phyloP scores from a whole-genome alignment of 164 flowering plant genomes.

The Dillenia turbinata region DNA sequence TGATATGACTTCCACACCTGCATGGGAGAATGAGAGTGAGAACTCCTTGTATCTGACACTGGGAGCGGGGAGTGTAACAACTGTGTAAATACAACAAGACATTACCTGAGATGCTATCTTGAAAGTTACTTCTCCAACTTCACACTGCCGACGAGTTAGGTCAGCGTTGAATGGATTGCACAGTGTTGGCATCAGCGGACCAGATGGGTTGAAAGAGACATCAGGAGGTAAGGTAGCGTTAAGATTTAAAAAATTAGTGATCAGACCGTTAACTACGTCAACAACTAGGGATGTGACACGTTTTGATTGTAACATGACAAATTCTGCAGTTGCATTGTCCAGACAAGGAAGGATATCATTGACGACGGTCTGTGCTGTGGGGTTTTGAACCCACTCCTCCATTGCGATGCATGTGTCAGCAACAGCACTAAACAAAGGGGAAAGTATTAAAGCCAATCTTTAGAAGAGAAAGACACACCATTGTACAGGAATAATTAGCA shows the following conservation, averaged over 20 bases:
- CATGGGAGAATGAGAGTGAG: background rate
- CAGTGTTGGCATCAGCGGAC: slow-evolving; percentile 57
- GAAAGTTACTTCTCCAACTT: slow-evolving; percentile 46
- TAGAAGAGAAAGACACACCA: no score
- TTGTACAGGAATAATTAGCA: no score
- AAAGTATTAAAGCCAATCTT: background rate
- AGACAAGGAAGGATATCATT: slow-evolving; percentile 89
- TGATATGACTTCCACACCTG: slow-evolving; percentile 33
- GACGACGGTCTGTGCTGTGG: slow-evolving; percentile 74
- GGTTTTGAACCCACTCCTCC: slow-evolving; percentile 84
- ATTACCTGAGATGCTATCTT: slow-evolving; percentile 55
- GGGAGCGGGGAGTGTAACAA: no score
- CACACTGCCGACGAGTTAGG: slow-evolving; percentile 34
- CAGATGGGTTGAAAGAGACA: slow-evolving; percentile 69
- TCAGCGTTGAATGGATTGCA: slow-evolving; percentile 60
- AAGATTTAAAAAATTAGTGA: slow-evolving; percentile 49
- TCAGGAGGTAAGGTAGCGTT: slow-evolving; percentile 31
- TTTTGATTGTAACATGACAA: slow-evolving; percentile 47
- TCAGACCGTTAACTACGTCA: slow-evolving; percentile 40
- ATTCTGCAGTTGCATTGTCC: slow-evolving; percentile 75
- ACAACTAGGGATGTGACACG: slow-evolving; percentile 53
- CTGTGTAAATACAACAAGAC: no score
- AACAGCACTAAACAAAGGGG: slow-evolving; percentile 42
- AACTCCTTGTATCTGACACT: no score
- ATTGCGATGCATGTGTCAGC: slow-evolving; percentile 84